Evolutionary conservation across 2,329 filamentous ascomycete species (phyloP).

Genomic region (Curvularia sp.): DNA sequence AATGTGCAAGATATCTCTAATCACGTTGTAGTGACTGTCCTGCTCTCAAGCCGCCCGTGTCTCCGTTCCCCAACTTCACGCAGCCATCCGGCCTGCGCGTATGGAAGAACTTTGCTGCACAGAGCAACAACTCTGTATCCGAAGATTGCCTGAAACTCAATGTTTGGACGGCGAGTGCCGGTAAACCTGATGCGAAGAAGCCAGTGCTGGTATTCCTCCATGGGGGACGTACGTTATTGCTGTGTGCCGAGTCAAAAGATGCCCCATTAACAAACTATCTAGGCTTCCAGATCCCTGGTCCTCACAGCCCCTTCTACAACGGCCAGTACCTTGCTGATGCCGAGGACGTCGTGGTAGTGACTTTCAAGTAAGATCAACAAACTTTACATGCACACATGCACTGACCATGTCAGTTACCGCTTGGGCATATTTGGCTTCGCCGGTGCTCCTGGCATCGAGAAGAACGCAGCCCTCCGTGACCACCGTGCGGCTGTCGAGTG

Average conservation of each 20-base stretch:
- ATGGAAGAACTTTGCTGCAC: slow-evolving; percentile 39
- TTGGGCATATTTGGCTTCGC: slow-evolving; percentile 53
- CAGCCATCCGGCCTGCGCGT: slow-evolving; percentile 34
- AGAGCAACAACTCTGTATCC: slow-evolving; percentile 31
- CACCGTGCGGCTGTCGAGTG: slow-evolving; percentile 47
- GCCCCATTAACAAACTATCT: slow-evolving; percentile 7
- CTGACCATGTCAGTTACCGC: slow-evolving; percentile 39
- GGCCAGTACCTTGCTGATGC: slow-evolving; percentile 38
- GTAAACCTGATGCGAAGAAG: slow-evolving; percentile 28
- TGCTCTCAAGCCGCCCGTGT: slow-evolving; percentile 33
- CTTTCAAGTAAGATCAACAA: slow-evolving; percentile 27
- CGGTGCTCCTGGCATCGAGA: slow-evolving; percentile 43
- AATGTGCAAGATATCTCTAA: background rate
- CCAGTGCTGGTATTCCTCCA: slow-evolving; percentile 42
- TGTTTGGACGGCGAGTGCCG: slow-evolving; percentile 36
- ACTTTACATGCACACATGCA: background rate
- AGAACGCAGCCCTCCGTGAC: slow-evolving; percentile 49
- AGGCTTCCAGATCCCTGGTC: slow-evolving; percentile 38
- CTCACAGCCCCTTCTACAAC: slow-evolving; percentile 38
- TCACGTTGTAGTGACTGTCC: slow-evolving; percentile 33
- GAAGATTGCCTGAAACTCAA: slow-evolving; percentile 45
- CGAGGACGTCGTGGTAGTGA: slow-evolving; percentile 44
- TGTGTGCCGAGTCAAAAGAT: background rate
- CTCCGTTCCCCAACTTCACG: slow-evolving; percentile 38
- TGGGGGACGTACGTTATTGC: slow-evolving; percentile 34